Base-by-base conservation (phyloP, 1,284 basidiomycete species). In the Puccinia coronata region DNA sequence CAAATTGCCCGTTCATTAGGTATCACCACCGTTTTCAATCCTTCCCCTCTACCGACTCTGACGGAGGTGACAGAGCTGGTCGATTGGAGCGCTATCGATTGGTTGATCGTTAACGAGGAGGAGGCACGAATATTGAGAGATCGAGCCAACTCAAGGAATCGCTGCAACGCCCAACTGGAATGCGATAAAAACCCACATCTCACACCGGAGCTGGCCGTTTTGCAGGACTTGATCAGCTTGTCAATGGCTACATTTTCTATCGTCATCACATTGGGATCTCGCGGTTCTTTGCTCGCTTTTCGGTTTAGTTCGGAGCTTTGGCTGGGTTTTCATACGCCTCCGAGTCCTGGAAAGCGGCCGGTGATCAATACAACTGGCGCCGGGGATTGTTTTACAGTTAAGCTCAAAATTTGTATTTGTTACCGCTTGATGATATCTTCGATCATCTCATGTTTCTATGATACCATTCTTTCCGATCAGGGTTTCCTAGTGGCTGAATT, bases 371-470 rank as follows among this genome's bases (percentile, higher is more conserved):
- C 63, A 16, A 79, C 76, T 55, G 76, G 76, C n/a, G 76, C 76
- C 41, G 76, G 76, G 11, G 76, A 79, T 71, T 79, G 65, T 25
- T 79, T 79, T 31, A 79, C 76, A 28, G 76, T 79, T 18, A 76
- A 43, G 23, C 36, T 47, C 20, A n/a, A 55, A 14, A 39, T 74
- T 28, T 28, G 8, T 11, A 16, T 28, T 39, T 34, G 2, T 16
- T 25, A 49, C 31, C 25, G 49, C 31, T 53, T 1, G n/a, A 25
- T 28, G 23, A 49, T 25, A 20, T 53, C 11, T 25, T 67, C 34
- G 43, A 18, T 11, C 9, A 57, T 28, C n/a, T 12, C 5, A 63
- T 36, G 14, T 25, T 57, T 53, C 8, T 25, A 36, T 5, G 0
- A 20, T 53, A n/a, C n/a, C n/a, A n/a, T 28, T 20, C 57, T 73